Evolutionary conservation across 805 yeast genomes (phyloP).

Genomic region (Starmerella floricola): DNA sequence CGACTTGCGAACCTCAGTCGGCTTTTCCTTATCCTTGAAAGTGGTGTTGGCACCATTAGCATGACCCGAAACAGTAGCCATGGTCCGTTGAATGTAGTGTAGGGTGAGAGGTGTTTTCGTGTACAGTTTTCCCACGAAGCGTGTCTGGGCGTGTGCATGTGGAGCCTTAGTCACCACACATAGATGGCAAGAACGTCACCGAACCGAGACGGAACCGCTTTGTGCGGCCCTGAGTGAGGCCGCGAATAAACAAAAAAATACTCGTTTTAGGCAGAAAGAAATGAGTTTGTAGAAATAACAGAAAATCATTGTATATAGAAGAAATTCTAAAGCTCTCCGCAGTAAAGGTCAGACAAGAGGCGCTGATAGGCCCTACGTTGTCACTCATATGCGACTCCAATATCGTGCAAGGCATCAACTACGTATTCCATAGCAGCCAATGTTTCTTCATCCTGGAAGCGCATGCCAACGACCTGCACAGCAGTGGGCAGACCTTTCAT

Average conservation of each 20-base stretch:
- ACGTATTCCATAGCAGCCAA: conserved; percentile 37
- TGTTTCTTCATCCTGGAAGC: conserved; percentile 46
- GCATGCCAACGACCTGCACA: conserved; percentile 51
- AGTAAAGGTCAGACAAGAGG: too few species aligned
- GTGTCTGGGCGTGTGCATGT: neutral
- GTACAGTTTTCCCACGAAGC: neutral
- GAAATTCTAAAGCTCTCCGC: too few species aligned
- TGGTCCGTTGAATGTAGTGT: neutral
- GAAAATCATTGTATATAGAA: too few species aligned
- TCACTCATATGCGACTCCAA: neutral
- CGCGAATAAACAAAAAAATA: too few species aligned
- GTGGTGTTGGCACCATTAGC: conserved; percentile 46
- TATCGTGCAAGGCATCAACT: conserved; percentile 25
- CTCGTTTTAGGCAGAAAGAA: too few species aligned
- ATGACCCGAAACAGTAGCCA: conserved; percentile 6
- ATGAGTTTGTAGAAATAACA: too few species aligned
- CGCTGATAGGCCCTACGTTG: too few species aligned
- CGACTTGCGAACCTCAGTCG: conserved; percentile 81
- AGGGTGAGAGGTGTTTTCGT: neutral
- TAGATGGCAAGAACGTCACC: too few species aligned
- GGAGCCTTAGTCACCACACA: neutral
- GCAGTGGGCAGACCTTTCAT: conserved; percentile 43
- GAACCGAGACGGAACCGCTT: too few species aligned
- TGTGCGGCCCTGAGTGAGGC: too few species aligned
- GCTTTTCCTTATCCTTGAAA: conserved; percentile 87